Evolutionary conservation across 257 asterid species (phyloP).

Genomic region (Orobanche coerulescens): DNA sequence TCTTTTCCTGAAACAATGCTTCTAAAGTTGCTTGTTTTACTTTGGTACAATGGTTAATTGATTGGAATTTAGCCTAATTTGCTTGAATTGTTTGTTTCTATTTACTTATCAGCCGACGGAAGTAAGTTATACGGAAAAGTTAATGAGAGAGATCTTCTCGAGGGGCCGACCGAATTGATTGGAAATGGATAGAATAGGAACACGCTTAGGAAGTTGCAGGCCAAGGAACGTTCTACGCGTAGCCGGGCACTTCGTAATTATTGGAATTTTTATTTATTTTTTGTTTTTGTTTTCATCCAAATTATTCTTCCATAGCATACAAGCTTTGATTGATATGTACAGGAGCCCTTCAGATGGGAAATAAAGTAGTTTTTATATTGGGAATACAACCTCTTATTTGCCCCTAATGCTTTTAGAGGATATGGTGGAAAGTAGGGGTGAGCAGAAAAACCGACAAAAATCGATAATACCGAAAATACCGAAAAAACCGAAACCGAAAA

Average conservation of each 20-base stretch:
- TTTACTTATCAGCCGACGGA: constrained; percentile 16
- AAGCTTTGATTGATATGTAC: constrained; percentile 29
- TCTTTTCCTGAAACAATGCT: too few relatives aligned
- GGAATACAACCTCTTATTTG: not conserved
- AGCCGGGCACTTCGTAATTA: not conserved
- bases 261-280: not conserved
- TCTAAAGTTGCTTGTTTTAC: too few relatives aligned
- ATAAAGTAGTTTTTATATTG: constrained; percentile 4
- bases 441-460: too few relatives aligned
- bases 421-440: too few relatives aligned
- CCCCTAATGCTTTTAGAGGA: too few relatives aligned
- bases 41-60: too few relatives aligned
- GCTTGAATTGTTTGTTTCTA: not conserved
- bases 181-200: not conserved
- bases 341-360: constrained; percentile 23
- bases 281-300: not conserved
- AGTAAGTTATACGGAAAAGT: not conserved
- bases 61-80: too few relatives aligned
- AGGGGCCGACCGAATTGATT: not conserved
- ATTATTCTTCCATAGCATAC: not conserved
- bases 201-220: constrained; percentile 5
- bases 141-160: not conserved
- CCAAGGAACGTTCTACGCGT: not conserved
- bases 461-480: too few relatives aligned
- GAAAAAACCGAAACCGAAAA: too few relatives aligned